Percentiles rank a stretch among this genome's conserved stretches.
phyloP scores from a whole-genome alignment of 1,284 basidiomycete genomes.

The Rhodotorula sp. region DNA sequence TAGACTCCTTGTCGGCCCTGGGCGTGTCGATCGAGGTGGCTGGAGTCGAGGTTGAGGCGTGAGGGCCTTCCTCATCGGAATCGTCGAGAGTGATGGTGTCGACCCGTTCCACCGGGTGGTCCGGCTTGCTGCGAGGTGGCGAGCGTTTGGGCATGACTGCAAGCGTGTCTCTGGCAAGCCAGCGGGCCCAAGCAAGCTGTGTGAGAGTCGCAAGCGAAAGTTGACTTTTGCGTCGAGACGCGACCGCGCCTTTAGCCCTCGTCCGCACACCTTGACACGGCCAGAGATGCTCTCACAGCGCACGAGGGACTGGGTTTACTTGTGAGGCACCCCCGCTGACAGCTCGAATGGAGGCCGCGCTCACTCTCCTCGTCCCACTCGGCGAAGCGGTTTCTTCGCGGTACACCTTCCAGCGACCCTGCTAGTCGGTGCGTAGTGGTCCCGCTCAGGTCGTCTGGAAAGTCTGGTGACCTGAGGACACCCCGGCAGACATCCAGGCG shows the following conservation, averaged over 20 bases:
- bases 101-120: neutral
- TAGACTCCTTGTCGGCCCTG: neutral
- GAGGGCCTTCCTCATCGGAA: too few species aligned
- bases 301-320: conserved; percentile 27
- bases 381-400: conserved; percentile 43
- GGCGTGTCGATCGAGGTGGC: conserved; percentile 9
- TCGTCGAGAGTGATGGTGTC: conserved; percentile 3
- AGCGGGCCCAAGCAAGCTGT: too few species aligned
- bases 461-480: neutral
- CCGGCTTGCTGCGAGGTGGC: neutral
- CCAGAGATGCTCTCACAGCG: conserved; percentile 7
- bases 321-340: conserved; percentile 5
- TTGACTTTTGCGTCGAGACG: neutral
- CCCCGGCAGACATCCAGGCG: conserved; percentile 58
- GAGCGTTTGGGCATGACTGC: neutral
- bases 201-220: too few species aligned
- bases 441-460: neutral
- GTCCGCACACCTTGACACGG: neutral
- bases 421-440: conserved; percentile 49
- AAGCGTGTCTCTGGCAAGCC: neutral
- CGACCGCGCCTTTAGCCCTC: neutral
- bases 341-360: conserved; percentile 41
- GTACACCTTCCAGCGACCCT: conserved; percentile 64
- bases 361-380: neutral
- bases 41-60: neutral